phyloP scores from a whole-genome alignment of 108 stramenopile genomes.

The Fistulifera solaris region DNA sequence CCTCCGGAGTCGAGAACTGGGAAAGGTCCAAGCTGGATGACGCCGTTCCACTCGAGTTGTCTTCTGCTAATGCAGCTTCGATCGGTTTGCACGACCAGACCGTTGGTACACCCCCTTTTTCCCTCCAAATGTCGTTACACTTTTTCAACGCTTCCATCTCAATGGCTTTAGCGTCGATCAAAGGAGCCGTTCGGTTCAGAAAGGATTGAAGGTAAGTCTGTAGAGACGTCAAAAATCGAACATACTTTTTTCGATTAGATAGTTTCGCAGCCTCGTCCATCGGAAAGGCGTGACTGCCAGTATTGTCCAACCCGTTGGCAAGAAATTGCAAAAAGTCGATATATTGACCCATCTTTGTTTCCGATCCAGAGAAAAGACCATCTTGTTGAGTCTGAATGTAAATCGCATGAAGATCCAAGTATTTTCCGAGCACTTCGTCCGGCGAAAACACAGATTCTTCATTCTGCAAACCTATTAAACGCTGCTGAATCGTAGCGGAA shows the following conservation, averaged over 20 bases:
- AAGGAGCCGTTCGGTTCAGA: slow-evolving; percentile 53
- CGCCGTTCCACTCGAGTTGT: slow-evolving; percentile 9
- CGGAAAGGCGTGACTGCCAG: background rate
- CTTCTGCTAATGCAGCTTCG: background rate
- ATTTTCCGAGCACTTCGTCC: slow-evolving; percentile 78
- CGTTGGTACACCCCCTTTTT: slow-evolving; percentile 43
- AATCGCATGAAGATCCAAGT: slow-evolving; percentile 57
- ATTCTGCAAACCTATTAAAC: background rate
- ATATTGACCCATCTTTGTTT: slow-evolving; percentile 18
- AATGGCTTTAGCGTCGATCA: slow-evolving; percentile 41
- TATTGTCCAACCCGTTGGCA: slow-evolving; percentile 26
- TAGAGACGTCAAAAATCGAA: slow-evolving; percentile 47
- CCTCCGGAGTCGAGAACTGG: slow-evolving; percentile 40
- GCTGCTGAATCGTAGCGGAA: slow-evolving; percentile 23
- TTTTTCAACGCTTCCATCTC: slow-evolving; percentile 34
- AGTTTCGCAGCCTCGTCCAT: slow-evolving; percentile 52
- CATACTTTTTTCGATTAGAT: slow-evolving; percentile 65
- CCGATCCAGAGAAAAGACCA: slow-evolving; percentile 1
- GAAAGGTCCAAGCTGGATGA: slow-evolving; percentile 40
- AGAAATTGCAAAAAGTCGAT: slow-evolving; percentile 42
- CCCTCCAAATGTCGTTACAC: slow-evolving; percentile 54
- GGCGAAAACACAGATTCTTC: slow-evolving; percentile 22
- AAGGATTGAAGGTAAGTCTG: slow-evolving; percentile 58
- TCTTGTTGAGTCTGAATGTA: slow-evolving; percentile 10
- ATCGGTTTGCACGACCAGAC: slow-evolving; percentile 24